phyloP scores from a whole-genome alignment of 148 eudicot species.

The Rhododendron ovatum region DNA sequence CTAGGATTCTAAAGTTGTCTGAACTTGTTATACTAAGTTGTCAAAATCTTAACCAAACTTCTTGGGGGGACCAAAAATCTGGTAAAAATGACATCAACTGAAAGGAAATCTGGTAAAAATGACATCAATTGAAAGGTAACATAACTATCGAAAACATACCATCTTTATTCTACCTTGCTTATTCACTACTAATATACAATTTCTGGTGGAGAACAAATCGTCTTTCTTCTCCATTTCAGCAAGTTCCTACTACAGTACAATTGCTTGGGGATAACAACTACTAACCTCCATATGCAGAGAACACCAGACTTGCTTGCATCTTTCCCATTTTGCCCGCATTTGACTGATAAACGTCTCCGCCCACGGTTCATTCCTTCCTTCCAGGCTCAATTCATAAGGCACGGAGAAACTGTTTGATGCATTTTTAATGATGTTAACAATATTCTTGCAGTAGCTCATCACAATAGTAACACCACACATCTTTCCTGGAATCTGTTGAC shows the following conservation, averaged over 20 bases:
- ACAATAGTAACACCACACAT: not conserved
- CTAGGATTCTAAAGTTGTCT: not conserved
- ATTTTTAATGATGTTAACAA: not conserved
- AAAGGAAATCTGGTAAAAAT: too few relatives aligned
- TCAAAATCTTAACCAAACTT: not conserved
- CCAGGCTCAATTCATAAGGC: slow-evolving; percentile 78
- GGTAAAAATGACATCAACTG: not conserved
- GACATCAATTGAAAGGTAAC: not conserved
- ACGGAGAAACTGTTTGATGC: slow-evolving; percentile 71
- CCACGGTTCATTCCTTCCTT: slow-evolving; percentile 74
- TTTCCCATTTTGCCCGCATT: slow-evolving; percentile 49
- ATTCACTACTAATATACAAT: not conserved
- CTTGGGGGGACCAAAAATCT: not conserved
- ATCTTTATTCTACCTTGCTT: not conserved
- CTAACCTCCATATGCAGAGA: slow-evolving; percentile 73
- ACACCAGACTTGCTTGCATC: slow-evolving; percentile 66
- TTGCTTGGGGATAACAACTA: slow-evolving; percentile 75
- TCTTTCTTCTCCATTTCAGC: not conserved
- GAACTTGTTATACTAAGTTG: not conserved
- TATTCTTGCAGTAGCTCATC: not conserved
- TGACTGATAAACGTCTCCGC: slow-evolving; percentile 53
- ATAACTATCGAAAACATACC: not conserved
- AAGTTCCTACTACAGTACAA: slow-evolving; percentile 38
- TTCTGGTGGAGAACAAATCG: not conserved
- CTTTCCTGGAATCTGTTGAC: not conserved